Conservation (phyloP, 2,329 filamentous ascomycete species). For the Stagonosporopsis chrysanthemi region DNA sequence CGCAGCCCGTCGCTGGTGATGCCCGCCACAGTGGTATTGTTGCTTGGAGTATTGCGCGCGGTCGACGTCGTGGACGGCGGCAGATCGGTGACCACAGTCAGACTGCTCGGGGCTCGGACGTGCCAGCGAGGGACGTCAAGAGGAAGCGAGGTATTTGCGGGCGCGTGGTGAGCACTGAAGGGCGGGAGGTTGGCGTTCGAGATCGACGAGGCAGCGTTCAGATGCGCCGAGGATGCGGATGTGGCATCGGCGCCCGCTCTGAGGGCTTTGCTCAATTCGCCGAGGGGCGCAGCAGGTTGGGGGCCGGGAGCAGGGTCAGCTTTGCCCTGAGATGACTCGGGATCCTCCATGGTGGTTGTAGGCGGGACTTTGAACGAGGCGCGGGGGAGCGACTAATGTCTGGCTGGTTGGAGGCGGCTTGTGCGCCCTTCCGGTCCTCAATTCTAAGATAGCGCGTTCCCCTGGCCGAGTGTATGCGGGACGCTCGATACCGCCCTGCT, state of each 20-base stretch:
- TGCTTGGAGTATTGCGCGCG: conserved; percentile 25
- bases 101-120: conserved; percentile 33
- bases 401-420: conserved; percentile 25
- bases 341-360: conserved; percentile 45
- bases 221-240: conserved; percentile 4
- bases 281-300: conserved; percentile 25
- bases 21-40: conserved; percentile 45
- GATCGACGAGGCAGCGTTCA: conserved; percentile 8
- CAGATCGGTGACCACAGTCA: conserved; percentile 43
- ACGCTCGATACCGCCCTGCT: conserved; percentile 7
- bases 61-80: conserved; percentile 37
- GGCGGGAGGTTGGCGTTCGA: conserved; percentile 13
- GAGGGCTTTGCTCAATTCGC: conserved; percentile 17
- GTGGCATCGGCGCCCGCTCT: conserved; percentile 9
- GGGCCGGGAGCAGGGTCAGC: conserved; percentile 20
- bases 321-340: conserved; percentile 30
- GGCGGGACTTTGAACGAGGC: conserved; percentile 23
- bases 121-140: conserved; percentile 30
- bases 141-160: conserved; percentile 37
- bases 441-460: conserved; percentile 13
- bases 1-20: conserved; percentile 37
- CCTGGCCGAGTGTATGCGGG: conserved; percentile 9
- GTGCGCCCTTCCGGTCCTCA: conserved; percentile 16
- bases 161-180: conserved; percentile 14
- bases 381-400: conserved; percentile 36